Evolutionary conservation across 2,329 filamentous ascomycete genomes (phyloP).

Genomic region (Neofusicoccum cordaticola): DNA sequence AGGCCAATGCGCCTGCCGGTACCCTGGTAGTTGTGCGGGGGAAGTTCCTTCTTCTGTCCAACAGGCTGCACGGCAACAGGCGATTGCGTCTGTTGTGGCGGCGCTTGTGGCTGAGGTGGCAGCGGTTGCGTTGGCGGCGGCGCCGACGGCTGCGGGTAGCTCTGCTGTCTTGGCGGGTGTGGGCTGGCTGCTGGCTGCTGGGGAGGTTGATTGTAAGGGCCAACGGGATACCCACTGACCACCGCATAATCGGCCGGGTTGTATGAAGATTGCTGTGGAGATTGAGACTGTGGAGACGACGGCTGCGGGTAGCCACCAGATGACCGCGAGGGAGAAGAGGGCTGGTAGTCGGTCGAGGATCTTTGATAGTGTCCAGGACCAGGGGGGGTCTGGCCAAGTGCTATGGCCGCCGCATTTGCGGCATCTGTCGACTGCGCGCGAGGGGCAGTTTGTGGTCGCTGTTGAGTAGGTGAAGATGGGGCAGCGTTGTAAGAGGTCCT

Average conservation of each 20-base stretch:
- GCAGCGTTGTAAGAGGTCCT: constrained; percentile 44
- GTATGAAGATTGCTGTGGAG: constrained; percentile 60
- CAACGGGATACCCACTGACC: constrained; percentile 35
- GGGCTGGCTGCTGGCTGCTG: constrained; percentile 33
- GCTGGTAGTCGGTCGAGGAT: constrained; percentile 43
- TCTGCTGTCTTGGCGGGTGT: constrained; percentile 31
- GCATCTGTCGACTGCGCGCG: constrained; percentile 48
- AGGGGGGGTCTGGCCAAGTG: constrained; percentile 40
- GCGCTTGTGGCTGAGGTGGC: constrained; percentile 39
- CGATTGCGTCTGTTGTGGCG: constrained; percentile 40
- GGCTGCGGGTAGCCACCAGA: constrained; percentile 39
- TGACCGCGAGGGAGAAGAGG: constrained; percentile 26
- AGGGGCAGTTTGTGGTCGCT: constrained; percentile 45
- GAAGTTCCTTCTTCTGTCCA: constrained; percentile 56
- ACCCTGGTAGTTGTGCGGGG: constrained; percentile 65
- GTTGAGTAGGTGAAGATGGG: constrained; percentile 48
- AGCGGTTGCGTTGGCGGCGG: constrained; percentile 45
- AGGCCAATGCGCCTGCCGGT: constrained; percentile 85
- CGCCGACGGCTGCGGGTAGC: constrained; percentile 38
- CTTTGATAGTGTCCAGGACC: constrained; percentile 43
- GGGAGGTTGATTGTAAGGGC: constrained; percentile 31
- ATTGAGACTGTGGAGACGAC: constrained; percentile 41
- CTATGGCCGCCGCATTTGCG: constrained; percentile 51
- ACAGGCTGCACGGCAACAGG: constrained; percentile 23
- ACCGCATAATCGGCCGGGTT: constrained; percentile 73